These are phyloP conservation scores for Dryas integrifolia DNA, from an alignment of 331 rosid species.

Conservation along the genomic window DNA sequence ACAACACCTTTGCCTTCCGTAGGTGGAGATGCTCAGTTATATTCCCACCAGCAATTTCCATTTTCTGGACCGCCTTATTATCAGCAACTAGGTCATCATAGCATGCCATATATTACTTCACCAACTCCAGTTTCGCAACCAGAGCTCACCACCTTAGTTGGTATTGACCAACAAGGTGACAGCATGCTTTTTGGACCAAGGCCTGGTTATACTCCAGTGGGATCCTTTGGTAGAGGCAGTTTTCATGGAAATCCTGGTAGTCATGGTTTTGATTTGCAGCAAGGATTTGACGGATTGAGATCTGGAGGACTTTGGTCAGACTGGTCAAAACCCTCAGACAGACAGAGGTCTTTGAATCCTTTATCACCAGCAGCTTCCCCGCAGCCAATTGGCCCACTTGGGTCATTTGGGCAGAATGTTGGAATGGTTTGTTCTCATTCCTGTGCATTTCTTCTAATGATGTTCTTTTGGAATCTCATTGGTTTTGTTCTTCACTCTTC, in stretches of 20 bases:
- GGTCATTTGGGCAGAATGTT: conserved; percentile 63
- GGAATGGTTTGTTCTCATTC: conserved; percentile 71
- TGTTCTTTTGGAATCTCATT: not conserved
- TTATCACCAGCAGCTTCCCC: conserved; percentile 65
- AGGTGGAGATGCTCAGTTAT: conserved; percentile 71
- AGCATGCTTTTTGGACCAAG: conserved; percentile 74
- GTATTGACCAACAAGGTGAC: conserved; percentile 71
- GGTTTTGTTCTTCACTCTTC: not conserved
- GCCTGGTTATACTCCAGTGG: conserved; percentile 62
- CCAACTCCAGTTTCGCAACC: conserved; percentile 69
- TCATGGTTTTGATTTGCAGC: conserved; percentile 64
- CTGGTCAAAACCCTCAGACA: conserved; percentile 65
- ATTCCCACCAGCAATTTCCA: conserved; percentile 74
- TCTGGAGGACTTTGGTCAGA: conserved; percentile 78
- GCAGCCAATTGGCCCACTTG: conserved; percentile 64
- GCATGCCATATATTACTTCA: conserved; percentile 62
- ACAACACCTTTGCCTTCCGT: conserved; percentile 79
- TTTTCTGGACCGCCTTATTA: conserved; percentile 73
- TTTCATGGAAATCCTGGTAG: conserved; percentile 60
- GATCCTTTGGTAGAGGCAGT: conserved; percentile 71
- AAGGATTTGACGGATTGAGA: conserved; percentile 69
- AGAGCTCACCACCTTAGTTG: conserved; percentile 62
- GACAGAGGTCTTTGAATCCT: conserved; percentile 68
- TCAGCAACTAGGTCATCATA: conserved; percentile 65
- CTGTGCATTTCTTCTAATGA: conserved; percentile 23